Evolutionary conservation across 345 rosid species (phyloP).

Genomic region (Barbarea vulgaris): DNA sequence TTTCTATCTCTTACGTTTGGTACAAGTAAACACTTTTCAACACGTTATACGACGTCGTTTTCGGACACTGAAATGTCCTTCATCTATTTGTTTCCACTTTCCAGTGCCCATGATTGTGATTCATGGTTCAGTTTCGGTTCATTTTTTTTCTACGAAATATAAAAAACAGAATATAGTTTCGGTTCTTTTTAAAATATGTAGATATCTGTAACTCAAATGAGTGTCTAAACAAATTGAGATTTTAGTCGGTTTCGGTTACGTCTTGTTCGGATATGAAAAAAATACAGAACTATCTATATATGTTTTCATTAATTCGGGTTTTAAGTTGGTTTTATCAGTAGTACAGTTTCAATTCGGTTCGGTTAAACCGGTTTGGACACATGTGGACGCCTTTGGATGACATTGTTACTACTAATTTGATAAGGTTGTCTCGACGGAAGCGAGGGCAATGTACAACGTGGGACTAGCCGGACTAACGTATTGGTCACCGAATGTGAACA

Average conservation of each 20-base stretch:
- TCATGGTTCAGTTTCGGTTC: neutral
- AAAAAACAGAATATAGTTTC: neutral
- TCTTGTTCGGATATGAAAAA: neutral
- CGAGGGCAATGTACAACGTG: constrained; percentile 96
- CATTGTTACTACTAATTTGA: neutral
- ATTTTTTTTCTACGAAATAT: neutral
- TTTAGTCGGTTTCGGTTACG: neutral
- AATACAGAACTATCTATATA: neutral
- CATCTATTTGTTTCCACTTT: neutral
- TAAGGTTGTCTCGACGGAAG: constrained; percentile 93
- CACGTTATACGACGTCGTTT: constrained; percentile 20
- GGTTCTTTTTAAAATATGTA: neutral
- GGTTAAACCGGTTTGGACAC: neutral
- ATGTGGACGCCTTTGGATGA: neutral
- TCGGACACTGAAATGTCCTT: neutral
- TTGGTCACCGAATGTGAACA: constrained; percentile 94
- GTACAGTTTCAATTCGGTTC: neutral
- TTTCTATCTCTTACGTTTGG: constrained; percentile 16
- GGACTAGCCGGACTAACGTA: constrained; percentile 87
- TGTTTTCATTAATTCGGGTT: neutral
- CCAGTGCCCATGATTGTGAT: constrained; percentile 3
- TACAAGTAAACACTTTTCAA: constrained; percentile 31
- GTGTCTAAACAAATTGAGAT: neutral
- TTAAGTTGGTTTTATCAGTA: neutral
- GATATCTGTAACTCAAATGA: neutral